Conservation (phyloP, 2,329 filamentous ascomycete species). For the Tolypocladium pustulatum region DNA sequence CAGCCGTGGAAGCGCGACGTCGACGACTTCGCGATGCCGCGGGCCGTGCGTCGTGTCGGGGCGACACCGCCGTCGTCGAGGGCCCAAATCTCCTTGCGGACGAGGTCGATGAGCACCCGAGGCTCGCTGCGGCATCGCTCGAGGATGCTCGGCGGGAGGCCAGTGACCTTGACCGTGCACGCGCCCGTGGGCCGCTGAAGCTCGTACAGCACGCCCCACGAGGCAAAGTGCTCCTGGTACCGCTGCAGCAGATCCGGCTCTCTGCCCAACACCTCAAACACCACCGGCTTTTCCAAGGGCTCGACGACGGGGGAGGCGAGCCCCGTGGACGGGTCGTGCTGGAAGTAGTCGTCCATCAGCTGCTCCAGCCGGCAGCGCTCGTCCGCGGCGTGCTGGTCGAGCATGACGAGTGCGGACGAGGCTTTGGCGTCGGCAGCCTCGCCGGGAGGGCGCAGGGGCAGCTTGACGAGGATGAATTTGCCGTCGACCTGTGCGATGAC, state of each 20-base stretch:
- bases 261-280: constrained; percentile 51
- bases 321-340: not conserved
- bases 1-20: constrained; percentile 55
- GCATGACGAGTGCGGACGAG: constrained; percentile 54
- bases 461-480: constrained; percentile 74
- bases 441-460: constrained; percentile 21
- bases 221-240: constrained; percentile 45
- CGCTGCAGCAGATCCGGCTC: constrained; percentile 51
- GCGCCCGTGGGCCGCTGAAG: constrained; percentile 12
- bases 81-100: constrained; percentile 66
- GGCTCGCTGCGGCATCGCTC: constrained; percentile 70
- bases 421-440: not conserved
- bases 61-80: constrained; percentile 35
- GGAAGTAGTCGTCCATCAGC: constrained; percentile 49
- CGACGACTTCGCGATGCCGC: constrained; percentile 32
- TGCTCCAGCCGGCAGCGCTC: constrained; percentile 73
- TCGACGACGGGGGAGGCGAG: constrained; percentile 19
- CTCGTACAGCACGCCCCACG: constrained; percentile 68
- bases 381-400: constrained; percentile 93
- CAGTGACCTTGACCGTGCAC: constrained; percentile 34
- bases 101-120: constrained; percentile 57
- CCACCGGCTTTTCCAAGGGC: constrained; percentile 40
- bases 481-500: constrained; percentile 76
- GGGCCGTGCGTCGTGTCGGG: not conserved
- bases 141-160: constrained; percentile 60